Base-by-base conservation (phyloP, 805 yeast species). In the Saccharomycopsis sp. region DNA sequence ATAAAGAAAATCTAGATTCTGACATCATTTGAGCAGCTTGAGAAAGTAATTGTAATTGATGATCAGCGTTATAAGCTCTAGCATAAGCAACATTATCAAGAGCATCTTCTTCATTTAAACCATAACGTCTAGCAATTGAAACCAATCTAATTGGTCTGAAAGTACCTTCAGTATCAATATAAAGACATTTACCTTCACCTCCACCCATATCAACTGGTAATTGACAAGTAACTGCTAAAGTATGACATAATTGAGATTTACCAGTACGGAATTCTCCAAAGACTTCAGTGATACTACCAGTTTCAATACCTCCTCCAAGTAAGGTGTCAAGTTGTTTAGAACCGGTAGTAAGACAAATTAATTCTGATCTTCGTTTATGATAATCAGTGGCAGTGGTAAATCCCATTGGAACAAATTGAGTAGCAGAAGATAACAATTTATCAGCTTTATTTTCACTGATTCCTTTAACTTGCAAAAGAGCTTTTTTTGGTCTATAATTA, bases 191-290 rank as follows among this genome's bases (percentile, higher is more conserved):
- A 26, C 98, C 98, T 63, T 92, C 98, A 38, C 96, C 98, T 46
- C 98, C 98, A 31, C 96, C 96, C 81, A 83, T 80, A 56, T 88
- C 96, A 37, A 89, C 74, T 3, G 97, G 97, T 41, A 92, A 66
- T 60, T 89, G 98, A 59, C 97, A 89, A 2, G 96, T 89, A 5
- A 92, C 95, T 0, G 97, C 95, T 41, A 92, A 68, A 1, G 97
- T 92, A 58, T 92, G 98, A 60, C 98, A 92, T 35, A 92, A 63
- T 64, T 92, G 98, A 3, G 96, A 86, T 58, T 92, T 92, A 34
- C 98, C 98, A 2, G 98, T 92, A 64, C 97, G 76, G 59, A 88
- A 92, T 60, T 92, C 98, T 28, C 98, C 98, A 64, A 85, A 92
- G 6, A 89, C 73, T 61, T 92, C 98, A 1, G 98, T 92, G 49